These are phyloP conservation scores for Tremellales sp. DNA, from an alignment of 1,284 basidiomycete genomes.

Conservation along the genomic window DNA sequence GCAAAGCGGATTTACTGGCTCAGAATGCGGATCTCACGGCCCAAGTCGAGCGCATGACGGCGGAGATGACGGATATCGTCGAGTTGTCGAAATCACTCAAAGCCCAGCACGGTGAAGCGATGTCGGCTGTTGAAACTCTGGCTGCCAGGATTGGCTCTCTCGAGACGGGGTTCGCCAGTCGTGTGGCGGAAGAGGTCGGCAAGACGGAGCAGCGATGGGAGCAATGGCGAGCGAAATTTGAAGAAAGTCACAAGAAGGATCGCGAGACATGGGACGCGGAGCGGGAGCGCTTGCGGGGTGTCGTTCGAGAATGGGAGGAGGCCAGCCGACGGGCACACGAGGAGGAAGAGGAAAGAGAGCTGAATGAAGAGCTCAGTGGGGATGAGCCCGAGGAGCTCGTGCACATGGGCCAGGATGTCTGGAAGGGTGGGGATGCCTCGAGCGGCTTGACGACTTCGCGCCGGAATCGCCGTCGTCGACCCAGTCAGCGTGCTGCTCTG, in stretches of 20 bases:
- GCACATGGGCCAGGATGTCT: not conserved
- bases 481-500: constrained; percentile 28
- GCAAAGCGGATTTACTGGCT: constrained; percentile 28
- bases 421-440: constrained; percentile 1
- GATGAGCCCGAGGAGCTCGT: constrained; percentile 30
- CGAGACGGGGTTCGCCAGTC: constrained; percentile 51
- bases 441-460: constrained; percentile 1
- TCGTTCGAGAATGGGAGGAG: constrained; percentile 79
- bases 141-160: constrained; percentile 56
- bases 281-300: constrained; percentile 66
- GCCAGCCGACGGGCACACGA: constrained; percentile 51
- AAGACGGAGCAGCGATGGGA: constrained; percentile 70
- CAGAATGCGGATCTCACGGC: constrained; percentile 63
- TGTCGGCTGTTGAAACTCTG: constrained; percentile 69
- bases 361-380: constrained; percentile 41
- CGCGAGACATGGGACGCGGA: constrained; percentile 78
- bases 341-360: constrained; percentile 47
- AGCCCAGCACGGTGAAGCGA: constrained; percentile 71
- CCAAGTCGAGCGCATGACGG: constrained; percentile 66
- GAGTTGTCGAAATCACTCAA: constrained; percentile 70
- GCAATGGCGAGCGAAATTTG: constrained; percentile 55
- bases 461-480: constrained; percentile 29
- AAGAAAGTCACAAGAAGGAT: constrained; percentile 72
- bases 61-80: constrained; percentile 72
- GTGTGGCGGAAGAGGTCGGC: constrained; percentile 52